A percentile compares a stretch with the other conserved stretches of the same genome.
phyloP scores from a whole-genome alignment of 306 rosid species.

The Acacia crassicarpa region DNA sequence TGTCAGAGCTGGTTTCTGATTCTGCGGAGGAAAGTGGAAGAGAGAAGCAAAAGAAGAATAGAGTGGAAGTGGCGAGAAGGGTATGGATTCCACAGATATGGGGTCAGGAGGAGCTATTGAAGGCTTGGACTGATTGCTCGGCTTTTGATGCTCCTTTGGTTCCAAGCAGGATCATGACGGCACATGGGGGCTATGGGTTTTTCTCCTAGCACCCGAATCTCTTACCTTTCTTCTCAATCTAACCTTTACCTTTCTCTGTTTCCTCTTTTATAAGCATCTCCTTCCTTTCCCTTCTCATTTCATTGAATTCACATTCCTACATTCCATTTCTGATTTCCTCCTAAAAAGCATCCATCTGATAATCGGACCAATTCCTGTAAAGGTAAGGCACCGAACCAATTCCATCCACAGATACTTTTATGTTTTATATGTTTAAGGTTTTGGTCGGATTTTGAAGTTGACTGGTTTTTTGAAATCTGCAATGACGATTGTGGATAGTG shows the following conservation, averaged over 20 bases:
- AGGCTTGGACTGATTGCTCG: no score
- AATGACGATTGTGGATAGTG: conserved; percentile 94
- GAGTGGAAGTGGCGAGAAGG: no score
- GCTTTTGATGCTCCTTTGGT: no score
- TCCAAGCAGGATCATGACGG: no score
- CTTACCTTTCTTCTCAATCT: conserved; percentile 35
- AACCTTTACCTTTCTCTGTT: not conserved
- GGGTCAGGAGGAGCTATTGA: no score
- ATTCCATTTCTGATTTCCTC: not conserved
- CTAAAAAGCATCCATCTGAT: not conserved
- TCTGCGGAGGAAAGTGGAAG: no score
- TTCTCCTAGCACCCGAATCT: no score
- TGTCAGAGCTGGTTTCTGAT: no score
- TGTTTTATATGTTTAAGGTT: not conserved
- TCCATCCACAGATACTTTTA: not conserved
- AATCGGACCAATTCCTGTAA: conserved; percentile 62
- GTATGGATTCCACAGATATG: no score
- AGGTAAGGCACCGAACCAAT: conserved; percentile 40
- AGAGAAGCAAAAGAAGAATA: no score
- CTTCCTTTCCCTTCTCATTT: not conserved
- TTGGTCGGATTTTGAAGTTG: conserved; percentile 30
- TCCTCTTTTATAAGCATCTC: not conserved
- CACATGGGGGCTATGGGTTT: no score
- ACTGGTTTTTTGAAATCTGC: conserved; percentile 35
- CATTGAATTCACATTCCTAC: not conserved